phyloP scores from a whole-genome alignment of 805 yeast species.

The Zygosaccharomyces kombuchaensis region DNA sequence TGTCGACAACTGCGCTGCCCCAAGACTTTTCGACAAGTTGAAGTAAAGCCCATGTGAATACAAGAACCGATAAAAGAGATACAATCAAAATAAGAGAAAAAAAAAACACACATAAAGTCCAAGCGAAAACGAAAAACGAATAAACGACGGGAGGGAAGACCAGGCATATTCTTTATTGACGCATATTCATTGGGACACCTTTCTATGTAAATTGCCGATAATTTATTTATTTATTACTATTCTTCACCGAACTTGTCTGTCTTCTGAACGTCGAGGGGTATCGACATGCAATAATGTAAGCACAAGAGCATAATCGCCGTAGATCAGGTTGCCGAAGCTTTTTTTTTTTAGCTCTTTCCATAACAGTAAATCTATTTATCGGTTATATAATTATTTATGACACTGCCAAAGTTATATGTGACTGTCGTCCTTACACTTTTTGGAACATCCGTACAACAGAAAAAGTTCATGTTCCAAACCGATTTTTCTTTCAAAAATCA shows the following conservation, averaged over 20 bases:
- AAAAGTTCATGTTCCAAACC: neutral
- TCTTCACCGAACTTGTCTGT: neutral
- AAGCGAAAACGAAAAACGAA: conserved; percentile 6
- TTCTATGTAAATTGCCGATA: conserved; percentile 8
- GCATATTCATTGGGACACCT: conserved; percentile 7
- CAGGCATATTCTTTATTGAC: conserved; percentile 5
- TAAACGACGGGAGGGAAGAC: conserved; percentile 5
- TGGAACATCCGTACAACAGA: neutral
- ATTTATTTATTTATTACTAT: conserved; percentile 7
- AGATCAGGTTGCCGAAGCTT: too few species aligned
- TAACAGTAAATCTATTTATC: too few species aligned
- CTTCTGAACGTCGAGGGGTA: neutral
- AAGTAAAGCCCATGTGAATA: conserved; percentile 44
- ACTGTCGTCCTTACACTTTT: neutral
- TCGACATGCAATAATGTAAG: neutral
- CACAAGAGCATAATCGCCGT: too few species aligned
- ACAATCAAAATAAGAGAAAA: neutral
- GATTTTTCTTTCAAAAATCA: neutral
- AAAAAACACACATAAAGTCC: neutral
- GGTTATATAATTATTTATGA: neutral
- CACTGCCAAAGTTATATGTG: neutral
- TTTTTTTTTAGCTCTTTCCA: too few species aligned
- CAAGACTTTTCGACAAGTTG: conserved; percentile 80
- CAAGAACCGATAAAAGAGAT: neutral
- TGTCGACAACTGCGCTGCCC: conserved; percentile 86